Percentiles rank a stretch among this genome's conserved stretches.
These are phyloP conservation scores for Ceratocystis diversiconidia DNA, from an alignment of 2,329 filamentous ascomycete genomes.

Conservation along the genomic window DNA sequence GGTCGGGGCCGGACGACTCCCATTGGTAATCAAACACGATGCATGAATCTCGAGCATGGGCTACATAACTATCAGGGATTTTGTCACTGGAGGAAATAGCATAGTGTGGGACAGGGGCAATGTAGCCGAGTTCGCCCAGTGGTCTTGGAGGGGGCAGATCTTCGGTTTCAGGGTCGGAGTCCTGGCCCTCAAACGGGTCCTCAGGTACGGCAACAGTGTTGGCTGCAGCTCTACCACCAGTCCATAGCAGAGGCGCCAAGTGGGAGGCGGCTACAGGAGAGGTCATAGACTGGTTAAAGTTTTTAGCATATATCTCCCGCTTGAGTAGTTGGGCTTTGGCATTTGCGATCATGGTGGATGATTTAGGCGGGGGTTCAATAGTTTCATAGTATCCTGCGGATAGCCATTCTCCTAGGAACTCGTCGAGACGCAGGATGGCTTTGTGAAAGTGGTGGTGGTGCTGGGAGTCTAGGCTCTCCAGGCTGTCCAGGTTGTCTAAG, in stretches of 20 bases:
- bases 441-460: slow-evolving; percentile 33
- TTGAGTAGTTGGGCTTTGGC: slow-evolving; percentile 79
- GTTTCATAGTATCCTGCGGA: slow-evolving; percentile 85
- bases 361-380: slow-evolving; percentile 77
- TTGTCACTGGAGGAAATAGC: slow-evolving; percentile 65
- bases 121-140: slow-evolving; percentile 35
- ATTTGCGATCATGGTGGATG: slow-evolving; percentile 71
- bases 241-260: slow-evolving; percentile 16
- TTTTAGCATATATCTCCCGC: slow-evolving; percentile 50
- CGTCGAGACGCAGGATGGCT: slow-evolving; percentile 64
- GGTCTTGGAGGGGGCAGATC: slow-evolving; percentile 22
- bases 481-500: background rate
- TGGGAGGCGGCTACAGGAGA: slow-evolving; percentile 9
- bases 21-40: slow-evolving; percentile 83
- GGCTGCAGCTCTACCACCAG: slow-evolving; percentile 7
- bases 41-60: slow-evolving; percentile 79
- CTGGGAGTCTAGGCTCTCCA: slow-evolving; percentile 2
- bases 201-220: slow-evolving; percentile 12
- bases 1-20: slow-evolving; percentile 72
- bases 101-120: slow-evolving; percentile 66
- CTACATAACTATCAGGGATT: slow-evolving; percentile 77
- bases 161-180: slow-evolving; percentile 10
- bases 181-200: slow-evolving; percentile 14
- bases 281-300: slow-evolving; percentile 24
- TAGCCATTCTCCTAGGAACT: slow-evolving; percentile 91